Percentiles rank a stretch among this genome's conserved stretches.
These are phyloP conservation scores for Falciphora oryzae DNA, from an alignment of 2,329 filamentous ascomycete species.

Conservation along the genomic window DNA sequence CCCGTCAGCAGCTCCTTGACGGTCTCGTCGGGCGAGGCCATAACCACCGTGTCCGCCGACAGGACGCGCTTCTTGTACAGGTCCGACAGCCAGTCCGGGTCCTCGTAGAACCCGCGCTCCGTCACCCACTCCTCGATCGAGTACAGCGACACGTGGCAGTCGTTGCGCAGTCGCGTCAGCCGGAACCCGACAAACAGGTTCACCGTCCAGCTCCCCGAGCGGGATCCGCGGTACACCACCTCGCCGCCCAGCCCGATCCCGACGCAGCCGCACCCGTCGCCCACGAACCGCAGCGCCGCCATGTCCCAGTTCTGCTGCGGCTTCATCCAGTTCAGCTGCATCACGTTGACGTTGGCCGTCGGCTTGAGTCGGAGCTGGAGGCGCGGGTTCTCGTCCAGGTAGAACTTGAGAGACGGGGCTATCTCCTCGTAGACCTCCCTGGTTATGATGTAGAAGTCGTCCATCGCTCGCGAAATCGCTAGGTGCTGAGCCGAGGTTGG, in stretches of 20 bases:
- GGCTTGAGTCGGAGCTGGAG: neutral
- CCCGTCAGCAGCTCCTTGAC: neutral
- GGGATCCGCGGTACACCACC: neutral
- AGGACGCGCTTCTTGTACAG: neutral
- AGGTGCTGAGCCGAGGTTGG: neutral
- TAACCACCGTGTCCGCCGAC: neutral
- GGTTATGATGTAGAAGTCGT: neutral
- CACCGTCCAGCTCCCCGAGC: neutral
- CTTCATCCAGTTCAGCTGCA: constrained; percentile 1
- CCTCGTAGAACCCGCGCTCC: neutral
- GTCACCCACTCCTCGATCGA: neutral
- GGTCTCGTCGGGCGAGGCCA: neutral
- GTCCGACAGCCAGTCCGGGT: neutral
- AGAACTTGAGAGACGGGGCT: neutral
- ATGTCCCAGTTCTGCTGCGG: neutral
- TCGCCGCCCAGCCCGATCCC: neutral
- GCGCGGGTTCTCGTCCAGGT: neutral
- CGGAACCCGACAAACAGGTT: constrained; percentile 13
- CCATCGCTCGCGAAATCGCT: neutral
- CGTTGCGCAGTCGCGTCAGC: constrained; percentile 11
- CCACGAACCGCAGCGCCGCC: neutral
- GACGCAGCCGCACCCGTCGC: neutral
- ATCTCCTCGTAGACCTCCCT: neutral
- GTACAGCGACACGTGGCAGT: neutral
- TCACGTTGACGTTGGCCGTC: neutral